A percentile compares a stretch with the other conserved stretches of the same genome.
Evolutionary conservation across 2,329 filamentous ascomycete species (phyloP).

Genomic region (Lithohypha guttulata): DNA sequence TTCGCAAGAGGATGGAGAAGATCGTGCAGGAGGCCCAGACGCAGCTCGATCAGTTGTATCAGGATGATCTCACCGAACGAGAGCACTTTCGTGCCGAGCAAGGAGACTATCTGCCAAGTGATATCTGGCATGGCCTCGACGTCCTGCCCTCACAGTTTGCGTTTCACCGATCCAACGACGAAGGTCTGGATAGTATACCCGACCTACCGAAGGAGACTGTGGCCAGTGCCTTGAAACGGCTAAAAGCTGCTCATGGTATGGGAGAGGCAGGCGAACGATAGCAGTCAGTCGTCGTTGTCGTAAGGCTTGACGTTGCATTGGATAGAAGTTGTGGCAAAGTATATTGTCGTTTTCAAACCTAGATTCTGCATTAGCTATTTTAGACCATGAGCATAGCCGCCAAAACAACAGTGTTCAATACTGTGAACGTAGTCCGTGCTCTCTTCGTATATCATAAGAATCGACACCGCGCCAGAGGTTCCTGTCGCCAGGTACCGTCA

Average conservation of each 20-base stretch:
- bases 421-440: constrained; percentile 38
- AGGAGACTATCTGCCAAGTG: constrained; percentile 74
- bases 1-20: constrained; percentile 62
- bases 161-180: constrained; percentile 40
- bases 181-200: constrained; percentile 31
- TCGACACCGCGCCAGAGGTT: constrained; percentile 1
- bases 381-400: neutral
- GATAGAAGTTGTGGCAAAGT: too few relatives aligned
- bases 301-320: neutral
- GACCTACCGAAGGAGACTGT: constrained; percentile 32
- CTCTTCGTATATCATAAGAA: constrained; percentile 49
- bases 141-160: constrained; percentile 28
- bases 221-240: constrained; percentile 32
- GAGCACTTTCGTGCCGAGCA: constrained; percentile 72
- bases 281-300: neutral
- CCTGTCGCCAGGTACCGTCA: constrained; percentile 4
- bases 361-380: neutral
- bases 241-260: constrained; percentile 22
- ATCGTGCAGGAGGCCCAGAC: constrained; percentile 69
- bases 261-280: constrained; percentile 3
- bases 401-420: neutral
- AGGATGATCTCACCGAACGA: constrained; percentile 60
- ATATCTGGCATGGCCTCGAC: constrained; percentile 71
- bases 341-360: neutral
- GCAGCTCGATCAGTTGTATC: constrained; percentile 63